Conservation (phyloP, 2,329 filamentous ascomycete genomes). For the Paecilomyces sp. region DNA sequence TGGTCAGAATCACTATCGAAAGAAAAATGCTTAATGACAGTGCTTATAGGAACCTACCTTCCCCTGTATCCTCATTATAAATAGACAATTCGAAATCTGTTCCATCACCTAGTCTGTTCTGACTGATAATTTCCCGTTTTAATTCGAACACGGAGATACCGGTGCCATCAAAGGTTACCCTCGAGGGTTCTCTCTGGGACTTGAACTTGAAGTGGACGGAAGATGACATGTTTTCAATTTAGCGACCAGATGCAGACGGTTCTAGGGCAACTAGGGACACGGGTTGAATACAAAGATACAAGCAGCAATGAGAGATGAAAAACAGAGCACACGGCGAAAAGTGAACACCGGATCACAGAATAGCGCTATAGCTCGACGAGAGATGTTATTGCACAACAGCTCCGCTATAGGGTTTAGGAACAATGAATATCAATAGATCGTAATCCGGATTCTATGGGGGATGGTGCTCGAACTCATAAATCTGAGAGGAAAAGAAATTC, state of each 20-base stretch:
- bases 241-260: constrained; percentile 17
- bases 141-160: constrained; percentile 97
- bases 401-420: constrained; percentile 8
- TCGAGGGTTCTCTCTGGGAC: constrained; percentile 89
- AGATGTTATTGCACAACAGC: constrained; percentile 3
- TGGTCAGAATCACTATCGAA: not conserved
- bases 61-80: constrained; percentile 82
- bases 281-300: constrained; percentile 19
- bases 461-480: constrained; percentile 18
- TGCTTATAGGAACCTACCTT: constrained; percentile 55
- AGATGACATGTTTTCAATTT: constrained; percentile 67
- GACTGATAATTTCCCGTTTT: constrained; percentile 95
- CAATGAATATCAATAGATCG: constrained; percentile 11
- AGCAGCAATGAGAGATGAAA: constrained; percentile 12
- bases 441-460: constrained; percentile 18
- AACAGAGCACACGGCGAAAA: constrained; percentile 2
- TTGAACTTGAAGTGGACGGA: constrained; percentile 99
- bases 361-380: constrained; percentile 9
- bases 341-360: not conserved
- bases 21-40: not conserved
- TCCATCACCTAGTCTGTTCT: constrained; percentile 88
- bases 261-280: constrained; percentile 22
- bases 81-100: constrained; percentile 95
- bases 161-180: constrained; percentile 94
- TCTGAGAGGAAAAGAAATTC: constrained; percentile 11